These are phyloP conservation scores for Penicillium turbatum DNA, from an alignment of 495 filamentous ascomycete genomes.

Conservation along the genomic window DNA sequence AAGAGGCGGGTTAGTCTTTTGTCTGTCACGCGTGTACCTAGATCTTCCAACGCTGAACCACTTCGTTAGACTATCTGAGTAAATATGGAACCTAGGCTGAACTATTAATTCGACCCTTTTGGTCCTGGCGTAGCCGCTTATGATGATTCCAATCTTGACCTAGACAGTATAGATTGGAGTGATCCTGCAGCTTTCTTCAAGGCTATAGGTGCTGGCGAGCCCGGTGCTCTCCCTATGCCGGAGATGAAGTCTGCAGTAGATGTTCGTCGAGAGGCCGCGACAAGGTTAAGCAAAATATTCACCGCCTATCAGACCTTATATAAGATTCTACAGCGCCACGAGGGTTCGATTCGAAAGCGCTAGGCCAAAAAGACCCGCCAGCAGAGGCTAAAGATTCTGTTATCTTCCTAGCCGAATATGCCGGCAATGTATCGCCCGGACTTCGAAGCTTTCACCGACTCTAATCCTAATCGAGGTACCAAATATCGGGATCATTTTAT, in stretches of 20 bases:
- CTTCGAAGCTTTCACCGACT: conserved; percentile 33
- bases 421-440: conserved; percentile 47
- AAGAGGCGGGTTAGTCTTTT: too few relatives aligned
- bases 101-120: neutral
- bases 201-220: neutral
- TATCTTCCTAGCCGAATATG: conserved; percentile 47
- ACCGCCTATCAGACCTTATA: neutral
- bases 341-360: conserved; percentile 42
- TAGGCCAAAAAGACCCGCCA: conserved; percentile 46
- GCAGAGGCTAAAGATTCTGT: conserved; percentile 39
- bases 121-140: neutral
- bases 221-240: neutral
- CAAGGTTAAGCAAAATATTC: neutral
- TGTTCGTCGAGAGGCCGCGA: neutral
- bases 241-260: neutral
- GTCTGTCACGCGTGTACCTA: too few relatives aligned
- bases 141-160: neutral
- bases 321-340: conserved; percentile 29
- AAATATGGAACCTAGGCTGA: neutral
- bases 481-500: neutral
- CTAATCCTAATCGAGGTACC: neutral
- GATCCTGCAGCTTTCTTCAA: neutral
- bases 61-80: neutral
- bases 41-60: too few relatives aligned
- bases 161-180: neutral